These are phyloP conservation scores for Rusavskia elegans DNA, from an alignment of 495 filamentous ascomycete genomes.

Conservation along the genomic window DNA sequence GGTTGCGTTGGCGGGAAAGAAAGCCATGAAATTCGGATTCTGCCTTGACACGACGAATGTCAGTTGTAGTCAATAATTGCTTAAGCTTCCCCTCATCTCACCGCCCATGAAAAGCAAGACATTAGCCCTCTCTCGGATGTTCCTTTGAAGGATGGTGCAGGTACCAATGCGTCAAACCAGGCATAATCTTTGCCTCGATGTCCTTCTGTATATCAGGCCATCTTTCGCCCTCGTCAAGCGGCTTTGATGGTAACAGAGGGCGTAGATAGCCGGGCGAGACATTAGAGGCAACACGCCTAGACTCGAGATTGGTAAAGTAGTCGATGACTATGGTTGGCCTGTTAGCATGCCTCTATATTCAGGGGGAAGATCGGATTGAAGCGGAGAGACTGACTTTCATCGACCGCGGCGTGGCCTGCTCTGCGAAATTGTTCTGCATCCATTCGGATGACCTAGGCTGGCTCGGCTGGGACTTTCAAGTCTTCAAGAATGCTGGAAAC, in stretches of 20 bases:
- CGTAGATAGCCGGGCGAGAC: constrained; percentile 79
- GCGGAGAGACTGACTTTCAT: constrained; percentile 50
- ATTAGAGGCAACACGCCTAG: constrained; percentile 56
- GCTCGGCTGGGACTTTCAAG: not conserved
- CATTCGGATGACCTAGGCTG: constrained; percentile 31
- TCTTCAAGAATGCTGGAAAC: no score
- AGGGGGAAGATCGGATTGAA: not conserved
- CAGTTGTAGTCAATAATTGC: not conserved
- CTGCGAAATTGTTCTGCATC: constrained; percentile 66
- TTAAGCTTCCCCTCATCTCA: no score
- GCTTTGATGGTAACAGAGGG: constrained; percentile 56
- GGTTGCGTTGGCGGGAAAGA: constrained; percentile 70
- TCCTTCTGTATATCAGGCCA: constrained; percentile 76
- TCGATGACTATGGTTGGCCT: constrained; percentile 41
- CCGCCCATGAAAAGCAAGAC: no score
- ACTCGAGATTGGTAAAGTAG: constrained; percentile 64
- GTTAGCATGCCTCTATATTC: not conserved
- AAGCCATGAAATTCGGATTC: constrained; percentile 91
- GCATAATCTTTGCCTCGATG: constrained; percentile 77
- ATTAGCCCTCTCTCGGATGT: no score
- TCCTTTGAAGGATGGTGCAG: not conserved
- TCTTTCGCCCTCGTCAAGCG: constrained; percentile 57
- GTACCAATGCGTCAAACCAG: constrained; percentile 85
- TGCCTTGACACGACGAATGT: constrained; percentile 29
- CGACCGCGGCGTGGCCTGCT: constrained; percentile 67